Evolutionary conservation across 805 yeast genomes (phyloP), one percentile per base, ranked within the genome.

Genomic region (Cyberlindnera samutprakarnensis): DNA sequence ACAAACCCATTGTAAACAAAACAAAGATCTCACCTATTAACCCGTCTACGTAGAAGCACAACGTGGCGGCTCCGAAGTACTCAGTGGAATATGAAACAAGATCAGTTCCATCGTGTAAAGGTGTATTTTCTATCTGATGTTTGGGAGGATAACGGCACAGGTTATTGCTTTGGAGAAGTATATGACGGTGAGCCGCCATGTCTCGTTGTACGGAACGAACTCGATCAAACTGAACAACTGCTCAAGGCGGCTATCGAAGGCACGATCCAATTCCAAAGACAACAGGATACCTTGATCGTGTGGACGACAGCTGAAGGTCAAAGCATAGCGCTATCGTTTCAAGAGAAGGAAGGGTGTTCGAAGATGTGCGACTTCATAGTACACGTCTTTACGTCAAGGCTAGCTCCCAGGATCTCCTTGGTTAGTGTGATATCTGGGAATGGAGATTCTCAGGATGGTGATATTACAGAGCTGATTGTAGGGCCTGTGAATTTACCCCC

Each of bases 131-230:
- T 92, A 20, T 77, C 75, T 24, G 80, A 82, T 18, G 88, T 74
- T 45, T 90, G 98, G 98, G 64, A 75, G 24, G 97, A 90, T 51
- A 73, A 80, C 29, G 97, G 96, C 14, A 87, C 96, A 0, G 97
- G 98, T 0, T 80, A 72, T 51, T 86, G 95, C 49, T 68, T 71
- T 30, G 96, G 96, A 7, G 78, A 76, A 41, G 45, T 78, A 11
- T 32, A 38, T 4, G 43, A 47, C 2, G 41, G 43, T 6, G 43
- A 41, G 32, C 51, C 49, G 5, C 85, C 94, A 3, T 75, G 62
- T 46, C 70, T 88, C 34, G 53, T 78, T 13, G 96, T 90, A 11
- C 65, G 75, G 33, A 78, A 78, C 54, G 96, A 87, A 52, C 61
- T 68, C 18, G 68, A 78, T 37, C 62, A 74, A 6, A 60, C 65